Conservation (phyloP, 805 yeast species). For the Zygotorulaspora chibaensis region DNA sequence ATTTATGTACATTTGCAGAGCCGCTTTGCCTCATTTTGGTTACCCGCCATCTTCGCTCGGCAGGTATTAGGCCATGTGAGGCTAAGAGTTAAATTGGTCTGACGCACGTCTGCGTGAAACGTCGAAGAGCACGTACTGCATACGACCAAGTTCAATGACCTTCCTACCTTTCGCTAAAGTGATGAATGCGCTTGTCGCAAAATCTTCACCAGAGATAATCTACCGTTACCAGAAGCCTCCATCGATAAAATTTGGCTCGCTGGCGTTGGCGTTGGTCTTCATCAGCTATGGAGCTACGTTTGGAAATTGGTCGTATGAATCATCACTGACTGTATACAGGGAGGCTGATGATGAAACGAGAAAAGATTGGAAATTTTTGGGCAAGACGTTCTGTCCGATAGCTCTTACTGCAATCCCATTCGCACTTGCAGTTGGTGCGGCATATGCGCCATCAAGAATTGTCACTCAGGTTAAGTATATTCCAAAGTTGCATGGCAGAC, state of each 20-base stretch:
- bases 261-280: slow-evolving; percentile 26
- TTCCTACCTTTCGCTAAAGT: slow-evolving; percentile 19
- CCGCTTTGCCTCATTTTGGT: no score
- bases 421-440: slow-evolving; percentile 22
- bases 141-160: slow-evolving; percentile 11
- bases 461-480: slow-evolving; percentile 27
- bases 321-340: slow-evolving; percentile 16
- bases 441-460: slow-evolving; percentile 26
- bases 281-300: slow-evolving; percentile 28
- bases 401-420: slow-evolving; percentile 28
- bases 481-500: slow-evolving; percentile 17
- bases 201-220: slow-evolving; percentile 21
- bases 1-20: no score
- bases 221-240: slow-evolving; percentile 18
- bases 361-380: slow-evolving; percentile 14
- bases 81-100: no score
- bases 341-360: slow-evolving; percentile 14
- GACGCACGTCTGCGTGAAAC: no score
- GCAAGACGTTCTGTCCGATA: slow-evolving; percentile 25
- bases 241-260: slow-evolving; percentile 19
- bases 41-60: no score
- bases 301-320: slow-evolving; percentile 27
- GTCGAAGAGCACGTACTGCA: no score
- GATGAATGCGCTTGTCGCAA: slow-evolving; percentile 19
- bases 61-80: no score